Evolutionary conservation across 2,329 filamentous ascomycete genomes (phyloP), one percentile per base, ranked within the genome.

Genomic region (Arthrobotrys entomopaga): DNA sequence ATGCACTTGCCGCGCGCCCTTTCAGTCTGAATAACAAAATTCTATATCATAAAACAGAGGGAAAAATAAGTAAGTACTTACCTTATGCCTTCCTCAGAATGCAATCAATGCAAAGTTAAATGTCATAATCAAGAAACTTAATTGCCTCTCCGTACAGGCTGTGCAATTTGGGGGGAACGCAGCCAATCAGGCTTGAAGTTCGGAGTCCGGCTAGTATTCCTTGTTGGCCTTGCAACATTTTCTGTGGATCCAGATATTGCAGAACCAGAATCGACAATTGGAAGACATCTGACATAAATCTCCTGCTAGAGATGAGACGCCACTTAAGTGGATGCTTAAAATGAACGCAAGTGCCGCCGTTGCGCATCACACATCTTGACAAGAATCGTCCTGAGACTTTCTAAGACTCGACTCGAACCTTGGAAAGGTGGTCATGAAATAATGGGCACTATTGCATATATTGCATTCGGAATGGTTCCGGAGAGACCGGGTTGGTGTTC

Each of bases 401-500:
- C 34, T 54, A n/a, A n/a, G n/a, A n/a, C n/a, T n/a, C n/a, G n/a
- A n/a, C n/a, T 34, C 6, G 29, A 34, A 34, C 29, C 29, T 34
- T 34, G 29, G 29, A 34, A 34, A 34, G 29, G 2, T 3, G 7
- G 29, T 34, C 29, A 7, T 34, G 29, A 34, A 34, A 34, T 34
- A 34, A 7, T 59, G 40, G 42, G 15, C 42, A 46, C 42, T 61
- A 34, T 34, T 24, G 49, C 15, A 24, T 40, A 40, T 50, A 48
- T 60, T 64, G 57, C 34, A 64, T 50, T 26, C 46, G 70, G 70
- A 67, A 59, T 61, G 50, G 69, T 61, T 46, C 70, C 70, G 70
- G 70, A 66, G 63, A 13, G 63, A 57, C 70, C 70, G 70, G 70
- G 50, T 64, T 67, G 63, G n/a, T 43, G 60, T 63, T 74, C 70